Evolutionary conservation across 768 basidiomycete genomes (phyloP).

Genomic region (Boletus sp.): DNA sequence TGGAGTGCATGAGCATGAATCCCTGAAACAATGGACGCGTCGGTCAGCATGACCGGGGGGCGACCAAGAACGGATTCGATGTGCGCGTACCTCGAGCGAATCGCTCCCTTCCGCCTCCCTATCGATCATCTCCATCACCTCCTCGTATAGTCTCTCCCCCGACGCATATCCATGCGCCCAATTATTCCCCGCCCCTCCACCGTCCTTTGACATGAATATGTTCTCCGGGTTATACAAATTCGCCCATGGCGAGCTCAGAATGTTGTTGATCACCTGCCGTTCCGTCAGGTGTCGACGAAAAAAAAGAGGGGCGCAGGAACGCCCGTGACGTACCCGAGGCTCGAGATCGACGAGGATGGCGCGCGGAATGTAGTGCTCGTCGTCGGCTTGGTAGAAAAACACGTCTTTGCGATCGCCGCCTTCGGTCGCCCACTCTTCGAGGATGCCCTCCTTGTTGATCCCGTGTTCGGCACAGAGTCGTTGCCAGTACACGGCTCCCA

Average conservation of each 20-base stretch:
- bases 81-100: slow-evolving; percentile 75
- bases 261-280: slow-evolving; percentile 90
- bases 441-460: slow-evolving; percentile 91
- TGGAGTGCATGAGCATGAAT: slow-evolving; percentile 98
- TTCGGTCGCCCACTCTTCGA: slow-evolving; percentile 96
- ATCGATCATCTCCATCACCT: slow-evolving; percentile 99
- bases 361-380: slow-evolving; percentile 97
- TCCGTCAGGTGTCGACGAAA: background rate
- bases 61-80: background rate
- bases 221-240: slow-evolving; percentile 95
- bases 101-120: slow-evolving; percentile 98
- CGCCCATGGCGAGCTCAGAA: slow-evolving; percentile 83
- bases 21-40: slow-evolving; percentile 52
- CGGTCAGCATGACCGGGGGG: background rate
- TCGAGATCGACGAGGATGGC: slow-evolving; percentile 96
- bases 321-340: slow-evolving; percentile 67
- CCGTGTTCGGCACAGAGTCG: slow-evolving; percentile 98
- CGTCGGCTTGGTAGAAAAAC: slow-evolving; percentile 99
- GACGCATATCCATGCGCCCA: slow-evolving; percentile 95
- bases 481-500: slow-evolving; percentile 98
- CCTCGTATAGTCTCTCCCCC: slow-evolving; percentile 91
- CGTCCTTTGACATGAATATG: slow-evolving; percentile 93
- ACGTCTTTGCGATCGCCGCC: slow-evolving; percentile 97
- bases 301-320: too few species aligned
- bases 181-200: slow-evolving; percentile 99